These are phyloP conservation scores for Aspergillus cristatus DNA, from an alignment of 495 filamentous ascomycete genomes.

Conservation along the genomic window DNA sequence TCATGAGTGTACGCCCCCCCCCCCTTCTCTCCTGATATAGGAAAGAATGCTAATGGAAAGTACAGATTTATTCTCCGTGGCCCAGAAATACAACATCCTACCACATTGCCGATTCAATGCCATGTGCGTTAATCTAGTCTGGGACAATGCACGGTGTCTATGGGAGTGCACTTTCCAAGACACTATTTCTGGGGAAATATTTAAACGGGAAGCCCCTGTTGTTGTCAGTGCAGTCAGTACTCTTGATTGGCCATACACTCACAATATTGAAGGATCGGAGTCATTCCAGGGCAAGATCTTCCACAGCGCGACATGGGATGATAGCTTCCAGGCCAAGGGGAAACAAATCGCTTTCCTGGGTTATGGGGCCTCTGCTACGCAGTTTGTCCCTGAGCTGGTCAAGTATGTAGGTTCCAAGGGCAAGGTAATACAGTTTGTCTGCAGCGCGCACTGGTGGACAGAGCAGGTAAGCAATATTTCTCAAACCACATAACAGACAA, in stretches of 20 bases:
- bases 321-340: constrained; percentile 25
- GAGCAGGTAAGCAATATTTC: too few relatives aligned
- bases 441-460: constrained; percentile 41
- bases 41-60: background rate
- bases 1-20: constrained; percentile 2
- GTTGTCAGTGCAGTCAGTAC: constrained; percentile 40
- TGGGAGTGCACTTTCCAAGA: constrained; percentile 5
- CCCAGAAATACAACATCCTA: constrained; percentile 4
- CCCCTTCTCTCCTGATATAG: background rate
- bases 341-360: constrained; percentile 48
- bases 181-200: constrained; percentile 4
- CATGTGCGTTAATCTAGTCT: constrained; percentile 3
- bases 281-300: constrained; percentile 39
- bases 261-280: constrained; percentile 36
- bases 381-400: constrained; percentile 23
- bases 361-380: constrained; percentile 39
- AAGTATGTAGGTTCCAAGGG: constrained; percentile 22
- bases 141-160: constrained; percentile 2
- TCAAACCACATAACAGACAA: too few relatives aligned
- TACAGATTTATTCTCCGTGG: constrained; percentile 5
- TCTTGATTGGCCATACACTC: constrained; percentile 34
- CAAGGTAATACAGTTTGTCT: constrained; percentile 38
- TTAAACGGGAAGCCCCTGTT: constrained; percentile 14
- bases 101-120: constrained; percentile 6
- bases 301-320: constrained; percentile 45